Conservation (phyloP, 2,329 filamentous ascomycete genomes). For the Aaosphaeria pasadenensis region DNA sequence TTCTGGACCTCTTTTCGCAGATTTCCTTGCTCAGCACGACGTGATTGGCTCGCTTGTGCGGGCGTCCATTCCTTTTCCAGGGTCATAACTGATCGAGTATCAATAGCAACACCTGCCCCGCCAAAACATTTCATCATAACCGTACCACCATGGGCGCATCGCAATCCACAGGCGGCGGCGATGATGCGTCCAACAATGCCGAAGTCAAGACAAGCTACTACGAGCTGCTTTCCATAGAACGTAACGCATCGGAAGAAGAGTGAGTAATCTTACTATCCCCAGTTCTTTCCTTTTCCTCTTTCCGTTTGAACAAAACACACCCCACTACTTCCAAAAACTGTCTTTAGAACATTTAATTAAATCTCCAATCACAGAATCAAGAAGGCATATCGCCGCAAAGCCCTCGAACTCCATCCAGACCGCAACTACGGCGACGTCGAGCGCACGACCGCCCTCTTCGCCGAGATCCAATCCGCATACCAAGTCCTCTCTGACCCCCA, state of each 20-base stretch:
- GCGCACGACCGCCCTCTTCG: constrained; percentile 78
- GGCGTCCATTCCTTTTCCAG: too few species aligned
- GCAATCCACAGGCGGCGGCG: constrained; percentile 40
- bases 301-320: not conserved
- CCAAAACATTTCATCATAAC: constrained; percentile 1
- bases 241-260: constrained; percentile 77
- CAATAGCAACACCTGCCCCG: not conserved
- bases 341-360: not conserved
- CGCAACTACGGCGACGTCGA: constrained; percentile 87
- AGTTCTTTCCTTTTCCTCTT: not conserved
- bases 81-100: too few species aligned
- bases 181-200: constrained; percentile 13
- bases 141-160: constrained; percentile 42
- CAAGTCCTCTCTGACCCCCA: constrained; percentile 95
- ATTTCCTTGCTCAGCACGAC: too few species aligned
- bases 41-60: too few species aligned
- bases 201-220: constrained; percentile 75
- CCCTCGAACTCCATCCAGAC: constrained; percentile 91
- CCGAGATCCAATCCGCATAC: constrained; percentile 89
- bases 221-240: constrained; percentile 72
- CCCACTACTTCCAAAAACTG: not conserved
- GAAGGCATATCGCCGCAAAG: constrained; percentile 86
- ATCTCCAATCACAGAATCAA: constrained; percentile 63
- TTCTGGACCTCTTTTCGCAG: too few species aligned
- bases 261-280: constrained; percentile 42